Conservation (phyloP, 1,284 basidiomycete genomes). For the Ustilago sp. region DNA sequence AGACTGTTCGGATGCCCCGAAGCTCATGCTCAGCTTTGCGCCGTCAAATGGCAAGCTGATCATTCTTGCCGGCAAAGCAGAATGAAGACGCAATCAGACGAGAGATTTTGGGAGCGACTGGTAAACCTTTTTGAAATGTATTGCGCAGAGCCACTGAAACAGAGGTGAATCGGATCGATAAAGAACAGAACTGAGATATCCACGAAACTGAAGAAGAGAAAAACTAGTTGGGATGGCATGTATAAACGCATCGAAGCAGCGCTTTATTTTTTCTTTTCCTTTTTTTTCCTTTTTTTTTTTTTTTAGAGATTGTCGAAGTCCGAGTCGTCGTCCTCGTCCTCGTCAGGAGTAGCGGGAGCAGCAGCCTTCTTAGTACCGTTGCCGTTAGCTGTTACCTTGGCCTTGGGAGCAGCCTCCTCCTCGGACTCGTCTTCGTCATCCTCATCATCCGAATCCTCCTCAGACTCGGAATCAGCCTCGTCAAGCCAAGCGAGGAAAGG, state of each 20-base stretch:
- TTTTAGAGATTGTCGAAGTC: conserved; percentile 62
- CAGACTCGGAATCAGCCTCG: conserved; percentile 64
- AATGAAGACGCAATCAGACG: background rate
- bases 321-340: conserved; percentile 62
- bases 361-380: conserved; percentile 28
- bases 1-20: background rate
- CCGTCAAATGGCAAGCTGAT: background rate
- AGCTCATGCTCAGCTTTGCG: background rate
- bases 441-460: conserved; percentile 57
- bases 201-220: background rate
- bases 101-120: background rate
- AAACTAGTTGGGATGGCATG: background rate
- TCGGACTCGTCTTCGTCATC: conserved; percentile 24
- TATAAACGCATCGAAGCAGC: background rate
- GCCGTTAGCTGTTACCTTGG: conserved; percentile 18
- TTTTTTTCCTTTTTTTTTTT: no score
- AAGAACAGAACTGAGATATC: background rate
- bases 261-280: no score
- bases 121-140: background rate
- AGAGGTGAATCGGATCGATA: conserved; percentile 2
- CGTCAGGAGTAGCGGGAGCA: conserved; percentile 21
- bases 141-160: background rate
- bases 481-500: conserved; percentile 79
- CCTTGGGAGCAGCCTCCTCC: conserved; percentile 29
- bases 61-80: background rate